Conservation (phyloP, 2,329 filamentous ascomycete species). For the Parascedosporium putredinis region DNA sequence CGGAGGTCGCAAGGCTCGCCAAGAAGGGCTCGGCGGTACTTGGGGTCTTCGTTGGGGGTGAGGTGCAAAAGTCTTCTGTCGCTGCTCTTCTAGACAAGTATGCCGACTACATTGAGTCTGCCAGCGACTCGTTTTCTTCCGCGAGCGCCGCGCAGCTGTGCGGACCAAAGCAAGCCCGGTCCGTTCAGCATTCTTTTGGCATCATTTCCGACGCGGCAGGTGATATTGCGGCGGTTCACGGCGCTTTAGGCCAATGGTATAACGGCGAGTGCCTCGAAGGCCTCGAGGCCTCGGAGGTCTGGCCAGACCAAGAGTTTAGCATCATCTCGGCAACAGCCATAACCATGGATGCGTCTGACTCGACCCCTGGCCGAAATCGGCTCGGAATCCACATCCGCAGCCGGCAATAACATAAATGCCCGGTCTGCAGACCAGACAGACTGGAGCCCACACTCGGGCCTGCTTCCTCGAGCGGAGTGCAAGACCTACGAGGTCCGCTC, state of each 20-base stretch:
- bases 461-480: not conserved
- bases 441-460: not conserved
- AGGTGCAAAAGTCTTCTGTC: not conserved
- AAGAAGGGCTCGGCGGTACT: not conserved
- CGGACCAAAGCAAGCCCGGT: not conserved
- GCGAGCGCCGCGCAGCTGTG: not conserved
- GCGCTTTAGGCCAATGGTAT: not conserved
- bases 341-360: not conserved
- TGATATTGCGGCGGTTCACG: not conserved
- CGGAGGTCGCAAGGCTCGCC: not conserved
- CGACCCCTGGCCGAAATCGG: too few relatives aligned
- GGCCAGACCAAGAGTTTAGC: not conserved
- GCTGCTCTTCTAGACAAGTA: not conserved
- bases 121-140: not conserved
- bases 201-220: not conserved
- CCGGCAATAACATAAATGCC: not conserved
- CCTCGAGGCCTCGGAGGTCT: not conserved
- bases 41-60: not conserved
- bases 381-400: not conserved
- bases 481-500: not conserved
- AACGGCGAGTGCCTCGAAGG: not conserved
- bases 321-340: not conserved
- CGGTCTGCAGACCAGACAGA: not conserved
- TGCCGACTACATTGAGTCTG: not conserved
- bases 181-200: not conserved